Conservation (phyloP, 1,284 basidiomycete genomes). For the Ustilago curta region DNA sequence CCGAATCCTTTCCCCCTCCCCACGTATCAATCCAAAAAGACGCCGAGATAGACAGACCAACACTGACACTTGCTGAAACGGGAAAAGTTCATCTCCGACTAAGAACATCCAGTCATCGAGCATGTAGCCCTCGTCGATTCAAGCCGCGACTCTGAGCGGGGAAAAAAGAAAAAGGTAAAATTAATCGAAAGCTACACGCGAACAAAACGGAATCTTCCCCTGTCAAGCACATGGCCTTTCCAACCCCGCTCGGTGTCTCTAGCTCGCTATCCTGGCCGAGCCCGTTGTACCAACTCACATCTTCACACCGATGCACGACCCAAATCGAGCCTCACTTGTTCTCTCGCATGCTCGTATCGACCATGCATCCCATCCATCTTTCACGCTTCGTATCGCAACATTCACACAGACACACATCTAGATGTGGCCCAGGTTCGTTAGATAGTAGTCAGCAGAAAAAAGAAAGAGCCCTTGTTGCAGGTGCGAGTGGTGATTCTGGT, state of each 20-base stretch:
- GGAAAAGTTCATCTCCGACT: too few relatives aligned
- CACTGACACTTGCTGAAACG: too few relatives aligned
- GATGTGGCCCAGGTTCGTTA: neutral
- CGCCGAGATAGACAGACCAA: too few relatives aligned
- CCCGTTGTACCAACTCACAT: neutral
- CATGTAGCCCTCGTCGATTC: too few relatives aligned
- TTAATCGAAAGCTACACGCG: neutral
- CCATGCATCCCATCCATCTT: neutral
- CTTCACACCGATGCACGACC: neutral
- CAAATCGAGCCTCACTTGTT: neutral
- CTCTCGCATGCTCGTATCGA: neutral
- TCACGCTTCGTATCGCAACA: neutral
- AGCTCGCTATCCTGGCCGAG: conserved; percentile 1
- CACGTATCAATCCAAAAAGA: too few relatives aligned
- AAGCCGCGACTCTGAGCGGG: neutral
- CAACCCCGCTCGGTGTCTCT: neutral
- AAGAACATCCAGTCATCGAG: too few relatives aligned
- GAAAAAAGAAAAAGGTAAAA: neutral
- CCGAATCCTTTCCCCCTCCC: too few relatives aligned
- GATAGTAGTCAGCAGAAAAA: conserved; percentile 1
- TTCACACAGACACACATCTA: neutral
- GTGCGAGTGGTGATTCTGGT: conserved; percentile 3
- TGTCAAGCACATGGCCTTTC: neutral
- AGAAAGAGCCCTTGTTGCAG: neutral
- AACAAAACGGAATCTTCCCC: neutral